These are phyloP conservation scores for Wickerhamiella lipophila DNA, from an alignment of 805 yeast genomes.

Conservation along the genomic window DNA sequence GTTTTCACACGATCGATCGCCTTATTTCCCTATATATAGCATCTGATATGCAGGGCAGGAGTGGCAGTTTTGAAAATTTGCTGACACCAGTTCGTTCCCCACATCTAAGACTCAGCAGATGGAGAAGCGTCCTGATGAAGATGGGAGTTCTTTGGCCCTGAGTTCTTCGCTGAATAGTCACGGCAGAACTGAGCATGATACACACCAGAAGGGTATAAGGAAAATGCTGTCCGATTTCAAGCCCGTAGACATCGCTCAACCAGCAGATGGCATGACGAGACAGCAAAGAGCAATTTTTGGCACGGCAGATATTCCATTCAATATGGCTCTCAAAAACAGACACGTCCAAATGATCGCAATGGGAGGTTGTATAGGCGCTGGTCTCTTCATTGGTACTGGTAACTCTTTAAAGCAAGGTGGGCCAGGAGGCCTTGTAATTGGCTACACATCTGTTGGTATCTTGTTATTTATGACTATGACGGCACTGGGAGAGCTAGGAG, in stretches of 20 bases:
- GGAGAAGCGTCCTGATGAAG: background rate
- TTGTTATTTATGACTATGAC: slow-evolving; percentile 53
- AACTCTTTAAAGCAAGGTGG: slow-evolving; percentile 43
- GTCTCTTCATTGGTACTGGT: slow-evolving; percentile 60
- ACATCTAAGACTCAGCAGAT: background rate
- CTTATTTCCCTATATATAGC: background rate
- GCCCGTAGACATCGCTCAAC: slow-evolving; percentile 32
- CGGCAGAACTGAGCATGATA: background rate
- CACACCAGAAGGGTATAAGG: background rate
- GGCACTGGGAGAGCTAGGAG: slow-evolving; percentile 61
- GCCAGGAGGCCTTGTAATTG: slow-evolving; percentile 47
- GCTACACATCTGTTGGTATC: slow-evolving; percentile 47
- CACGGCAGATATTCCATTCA: slow-evolving; percentile 36
- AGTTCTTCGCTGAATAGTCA: background rate
- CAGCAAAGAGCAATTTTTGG: slow-evolving; percentile 30
- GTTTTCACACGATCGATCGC: no score
- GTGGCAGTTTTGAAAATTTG: background rate
- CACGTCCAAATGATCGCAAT: slow-evolving; percentile 65
- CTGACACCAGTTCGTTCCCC: background rate
- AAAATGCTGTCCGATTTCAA: slow-evolving; percentile 30
- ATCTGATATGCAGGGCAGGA: background rate
- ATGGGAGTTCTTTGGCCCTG: background rate
- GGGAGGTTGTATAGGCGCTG: slow-evolving; percentile 67
- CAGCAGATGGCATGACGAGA: slow-evolving; percentile 26
- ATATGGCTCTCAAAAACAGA: slow-evolving; percentile 37